phyloP scores from a whole-genome alignment of 805 yeast genomes.

The Kluyveromyces dobzhanskii region DNA sequence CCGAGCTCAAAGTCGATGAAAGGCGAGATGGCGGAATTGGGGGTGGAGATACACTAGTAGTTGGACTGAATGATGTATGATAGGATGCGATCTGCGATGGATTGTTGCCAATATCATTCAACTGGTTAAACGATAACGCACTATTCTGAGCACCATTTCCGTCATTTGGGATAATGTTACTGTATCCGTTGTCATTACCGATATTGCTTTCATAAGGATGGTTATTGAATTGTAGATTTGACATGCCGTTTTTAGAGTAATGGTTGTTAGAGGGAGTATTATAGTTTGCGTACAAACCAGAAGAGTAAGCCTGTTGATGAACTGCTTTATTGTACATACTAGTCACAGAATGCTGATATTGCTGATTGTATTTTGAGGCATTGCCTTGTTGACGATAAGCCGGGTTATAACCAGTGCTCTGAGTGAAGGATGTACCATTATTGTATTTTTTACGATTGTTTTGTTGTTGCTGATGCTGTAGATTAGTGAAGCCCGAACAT shows the following conservation, averaged over 20 bases:
- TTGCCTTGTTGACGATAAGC: slow-evolving; percentile 3
- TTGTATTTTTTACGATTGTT: slow-evolving; percentile 7
- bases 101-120: background rate
- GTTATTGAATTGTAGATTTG: background rate
- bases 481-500: background rate
- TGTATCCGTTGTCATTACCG: background rate
- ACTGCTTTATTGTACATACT: slow-evolving; percentile 4
- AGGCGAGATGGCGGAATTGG: slow-evolving; percentile 12
- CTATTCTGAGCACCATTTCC: background rate
- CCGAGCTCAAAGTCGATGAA: slow-evolving; percentile 15
- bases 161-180: background rate
- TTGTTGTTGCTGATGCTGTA: slow-evolving; percentile 3
- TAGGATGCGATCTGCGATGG: background rate
- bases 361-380: slow-evolving; percentile 1
- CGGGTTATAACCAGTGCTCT: slow-evolving; percentile 4
- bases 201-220: background rate
- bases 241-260: slow-evolving; percentile 1
- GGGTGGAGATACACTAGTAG: slow-evolving; percentile 12
- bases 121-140: background rate
- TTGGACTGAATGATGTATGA: slow-evolving; percentile 1
- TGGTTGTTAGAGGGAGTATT: slow-evolving; percentile 7
- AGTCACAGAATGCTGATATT: slow-evolving; percentile 3
- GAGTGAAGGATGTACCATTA: slow-evolving; percentile 10
- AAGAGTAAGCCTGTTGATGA: slow-evolving; percentile 7
- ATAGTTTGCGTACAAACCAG: slow-evolving; percentile 6